Evolutionary conservation across 345 rosid species (phyloP).

Genomic region (Aegle marmelos): DNA sequence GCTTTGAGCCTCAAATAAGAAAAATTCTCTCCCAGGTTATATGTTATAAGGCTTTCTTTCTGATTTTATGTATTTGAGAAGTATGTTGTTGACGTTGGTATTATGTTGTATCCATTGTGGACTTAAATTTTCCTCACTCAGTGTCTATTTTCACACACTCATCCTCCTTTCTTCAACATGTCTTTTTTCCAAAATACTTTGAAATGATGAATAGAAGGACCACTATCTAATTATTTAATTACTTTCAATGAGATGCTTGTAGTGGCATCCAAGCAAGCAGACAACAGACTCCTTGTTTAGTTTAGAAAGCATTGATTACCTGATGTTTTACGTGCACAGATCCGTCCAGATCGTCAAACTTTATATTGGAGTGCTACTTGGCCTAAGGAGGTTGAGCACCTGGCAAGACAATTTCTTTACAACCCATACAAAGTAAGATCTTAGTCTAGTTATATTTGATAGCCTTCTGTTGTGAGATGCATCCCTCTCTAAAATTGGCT

Average conservation of each 20-base stretch:
- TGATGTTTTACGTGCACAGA: slow-evolving; percentile 42
- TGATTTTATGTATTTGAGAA: neutral
- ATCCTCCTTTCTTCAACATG: neutral
- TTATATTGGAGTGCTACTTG: slow-evolving; percentile 99
- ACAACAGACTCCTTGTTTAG: neutral
- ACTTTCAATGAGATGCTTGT: neutral
- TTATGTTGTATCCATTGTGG: neutral
- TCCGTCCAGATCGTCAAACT: slow-evolving; percentile 96
- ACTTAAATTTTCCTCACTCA: neutral
- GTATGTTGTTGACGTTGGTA: neutral
- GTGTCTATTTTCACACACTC: neutral
- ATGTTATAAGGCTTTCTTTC: neutral
- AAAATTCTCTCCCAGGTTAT: slow-evolving; percentile 86
- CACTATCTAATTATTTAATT: neutral
- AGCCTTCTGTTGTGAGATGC: neutral
- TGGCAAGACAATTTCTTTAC: slow-evolving; percentile 85
- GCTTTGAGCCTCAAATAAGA: slow-evolving; percentile 94
- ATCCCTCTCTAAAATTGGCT: slow-evolving; percentile 1
- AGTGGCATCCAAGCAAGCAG: neutral
- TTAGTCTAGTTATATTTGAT: neutral
- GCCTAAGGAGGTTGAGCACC: slow-evolving; percentile 98
- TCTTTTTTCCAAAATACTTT: neutral
- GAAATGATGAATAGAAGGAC: neutral
- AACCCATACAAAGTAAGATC: slow-evolving; percentile 88
- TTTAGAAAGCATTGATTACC: slow-evolving; percentile 7